A percentile compares a stretch with the other conserved stretches of the same genome.
Conservation (phyloP, 1,284 basidiomycete species). For the Rhodotorula sp. region DNA sequence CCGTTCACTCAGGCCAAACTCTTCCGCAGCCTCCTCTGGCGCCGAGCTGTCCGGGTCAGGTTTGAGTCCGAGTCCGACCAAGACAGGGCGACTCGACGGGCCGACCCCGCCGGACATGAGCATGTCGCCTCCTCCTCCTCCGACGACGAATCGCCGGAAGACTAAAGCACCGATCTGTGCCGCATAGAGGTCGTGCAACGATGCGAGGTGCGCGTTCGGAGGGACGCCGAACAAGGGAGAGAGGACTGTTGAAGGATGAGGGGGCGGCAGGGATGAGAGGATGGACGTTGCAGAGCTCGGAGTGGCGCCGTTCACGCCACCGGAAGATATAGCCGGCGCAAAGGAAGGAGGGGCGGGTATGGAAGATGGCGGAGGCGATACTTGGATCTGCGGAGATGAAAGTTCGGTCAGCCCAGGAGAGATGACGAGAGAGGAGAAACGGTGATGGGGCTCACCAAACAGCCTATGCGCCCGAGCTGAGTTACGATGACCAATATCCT, state of each 20-base stretch:
- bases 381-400: slow-evolving; percentile 28
- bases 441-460: slow-evolving; percentile 51
- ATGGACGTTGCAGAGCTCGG: not conserved
- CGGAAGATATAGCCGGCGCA: not conserved
- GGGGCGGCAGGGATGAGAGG: slow-evolving; percentile 60
- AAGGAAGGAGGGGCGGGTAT: slow-evolving; percentile 8
- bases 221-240: slow-evolving; percentile 71
- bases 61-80: slow-evolving; percentile 35
- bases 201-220: slow-evolving; percentile 61
- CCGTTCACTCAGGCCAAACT: not conserved
- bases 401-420: too few relatives aligned
- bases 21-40: slow-evolving; percentile 4
- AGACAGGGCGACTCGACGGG: slow-evolving; percentile 22
- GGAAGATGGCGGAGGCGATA: slow-evolving; percentile 37
- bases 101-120: not conserved
- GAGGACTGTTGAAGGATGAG: slow-evolving; percentile 69
- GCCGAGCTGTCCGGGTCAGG: not conserved
- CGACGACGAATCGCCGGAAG: slow-evolving; percentile 53
- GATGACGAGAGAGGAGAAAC: slow-evolving; percentile 4
- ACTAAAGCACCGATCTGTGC: slow-evolving; percentile 81
- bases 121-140: not conserved
- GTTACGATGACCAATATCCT: slow-evolving; percentile 76
- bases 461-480: slow-evolving; percentile 83
- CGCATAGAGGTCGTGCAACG: slow-evolving; percentile 76
- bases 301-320: slow-evolving; percentile 38